These are phyloP conservation scores for Petasospora rhodanensis DNA, from an alignment of 1,139 yeast genomes.

Conservation along the genomic window DNA sequence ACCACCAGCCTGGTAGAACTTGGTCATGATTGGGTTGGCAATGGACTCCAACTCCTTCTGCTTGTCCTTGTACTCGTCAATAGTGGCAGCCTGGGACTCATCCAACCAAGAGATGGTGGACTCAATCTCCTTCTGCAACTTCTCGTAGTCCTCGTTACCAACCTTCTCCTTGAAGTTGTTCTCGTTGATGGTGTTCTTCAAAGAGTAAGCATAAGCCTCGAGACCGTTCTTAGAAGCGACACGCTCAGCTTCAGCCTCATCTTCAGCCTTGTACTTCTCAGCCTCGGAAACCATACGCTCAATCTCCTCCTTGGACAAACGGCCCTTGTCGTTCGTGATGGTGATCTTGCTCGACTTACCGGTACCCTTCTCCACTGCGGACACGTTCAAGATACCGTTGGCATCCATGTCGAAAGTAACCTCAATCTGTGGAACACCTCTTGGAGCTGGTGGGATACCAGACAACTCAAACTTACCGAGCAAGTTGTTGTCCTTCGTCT, in stretches of 20 bases:
- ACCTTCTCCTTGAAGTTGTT: constrained; percentile 66
- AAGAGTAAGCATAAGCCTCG: constrained; percentile 80
- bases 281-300: constrained; percentile 93
- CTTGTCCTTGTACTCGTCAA: constrained; percentile 72
- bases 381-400: constrained; percentile 91
- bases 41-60: constrained; percentile 62
- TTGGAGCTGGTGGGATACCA: constrained; percentile 97
- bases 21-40: constrained; percentile 63
- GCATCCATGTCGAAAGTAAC: constrained; percentile 96
- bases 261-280: constrained; percentile 76
- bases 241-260: constrained; percentile 75
- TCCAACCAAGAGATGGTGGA: constrained; percentile 85
- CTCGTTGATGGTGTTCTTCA: constrained; percentile 69
- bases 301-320: constrained; percentile 87
- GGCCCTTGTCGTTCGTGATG: constrained; percentile 89
- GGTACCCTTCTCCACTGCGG: constrained; percentile 94
- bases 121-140: constrained; percentile 77
- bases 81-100: constrained; percentile 78
- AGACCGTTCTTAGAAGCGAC: constrained; percentile 75
- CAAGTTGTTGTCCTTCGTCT: constrained; percentile 91
- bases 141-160: constrained; percentile 82
- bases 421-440: constrained; percentile 98
- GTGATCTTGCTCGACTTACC: constrained; percentile 75
- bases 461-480: constrained; percentile 93
- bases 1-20: constrained; percentile 57